Evolutionary conservation across 2,329 filamentous ascomycete species (phyloP), one percentile per base, ranked within the genome.

Genomic region (Colletotrichum endophyticum): DNA sequence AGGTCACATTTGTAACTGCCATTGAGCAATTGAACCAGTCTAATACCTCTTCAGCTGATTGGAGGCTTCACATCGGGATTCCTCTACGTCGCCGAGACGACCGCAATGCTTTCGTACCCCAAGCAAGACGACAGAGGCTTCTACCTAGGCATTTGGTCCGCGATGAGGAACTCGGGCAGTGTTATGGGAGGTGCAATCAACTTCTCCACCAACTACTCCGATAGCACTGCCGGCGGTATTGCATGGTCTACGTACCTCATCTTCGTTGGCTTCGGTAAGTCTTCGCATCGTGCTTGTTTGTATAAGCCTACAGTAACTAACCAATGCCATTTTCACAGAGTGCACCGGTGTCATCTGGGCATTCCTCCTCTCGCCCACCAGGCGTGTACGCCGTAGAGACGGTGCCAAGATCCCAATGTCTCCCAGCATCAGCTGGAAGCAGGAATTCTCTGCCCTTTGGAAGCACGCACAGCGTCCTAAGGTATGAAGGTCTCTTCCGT

Each of bases 111-210:
- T 11, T 80, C 76, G 27, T 81, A 79, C 15, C 78, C 78, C 0
- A 72, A 78, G 7, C 66, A 72, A 3, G 68, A 79, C 19, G 78
- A 72, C 27, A 69, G 78, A 56, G 78, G 78, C 19, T 72, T 78
- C 25, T 79, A 79, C 4, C 5, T 78, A 34, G 73, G 69, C 8
- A 79, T 85, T 32, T 80, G 79, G 79, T 79, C 80, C 6, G 77
- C 77, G 6, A 80, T 79, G 63, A 73, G 79, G 1, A 80, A 80
- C 63, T 79, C 79, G 6, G 79, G 79, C 9, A 78, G 78, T 3
- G 79, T 90, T 2, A 72, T 89, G 1, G 88, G 88, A 13, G 87
- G 87, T n/a, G 83, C 86, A 2, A 88, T 90, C 72, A 85, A 87
- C 1, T 82, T 90, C n/a, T 87, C 81, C 2, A 81, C 89, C 44